Evolutionary conservation across 495 filamentous ascomycete species (phyloP), one percentile per base, ranked within the genome.

Genomic region (Aspergillus coremiiformis): DNA sequence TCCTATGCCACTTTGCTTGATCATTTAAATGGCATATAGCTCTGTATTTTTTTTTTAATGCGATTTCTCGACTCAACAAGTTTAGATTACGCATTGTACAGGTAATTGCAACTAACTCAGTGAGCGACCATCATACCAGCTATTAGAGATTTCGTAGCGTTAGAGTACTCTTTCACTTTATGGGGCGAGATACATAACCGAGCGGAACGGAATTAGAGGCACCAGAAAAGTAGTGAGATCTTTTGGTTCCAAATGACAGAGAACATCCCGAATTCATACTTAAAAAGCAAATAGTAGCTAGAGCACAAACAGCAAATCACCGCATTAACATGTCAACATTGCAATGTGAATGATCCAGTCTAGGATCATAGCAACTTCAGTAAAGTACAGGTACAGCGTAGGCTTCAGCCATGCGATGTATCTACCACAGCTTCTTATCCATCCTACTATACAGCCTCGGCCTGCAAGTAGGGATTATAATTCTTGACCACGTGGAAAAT

Each of bases 301-400:
- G 24, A 39, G n/a, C 19, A 23, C 20, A 46, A 54, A 21, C 37
- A 30, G 39, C 47, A 50, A 49, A 47, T 49, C 5, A 41, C 37
- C 37, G 37, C 37, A 21, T 41, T 10, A 44, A 44, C 57, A 53
- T 54, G 45, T 52, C 55, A 58, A 44, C 56, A 59, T 57, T 56
- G 54, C 53, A 53, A 56, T 53, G 21, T 41, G 51, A 21, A 56
- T 43, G 51, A 53, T 50, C 48, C 48, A 41, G 33, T 57, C 47
- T 32, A 58, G 56, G 51, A 59, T 53, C 53, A 45, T 19, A 55
- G 48, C 54, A 52, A 57, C 53, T 57, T 54, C 54, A 49, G 59
- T 63, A 63, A 63, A 63, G 54, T 63, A 63, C 60, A 63, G 49
- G 53, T 59, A 57, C 54, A 53, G 44, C 33, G 27, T 39, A 45